phyloP scores from a whole-genome alignment of 2,329 filamentous ascomycete species.

The Fusarium sp. region DNA sequence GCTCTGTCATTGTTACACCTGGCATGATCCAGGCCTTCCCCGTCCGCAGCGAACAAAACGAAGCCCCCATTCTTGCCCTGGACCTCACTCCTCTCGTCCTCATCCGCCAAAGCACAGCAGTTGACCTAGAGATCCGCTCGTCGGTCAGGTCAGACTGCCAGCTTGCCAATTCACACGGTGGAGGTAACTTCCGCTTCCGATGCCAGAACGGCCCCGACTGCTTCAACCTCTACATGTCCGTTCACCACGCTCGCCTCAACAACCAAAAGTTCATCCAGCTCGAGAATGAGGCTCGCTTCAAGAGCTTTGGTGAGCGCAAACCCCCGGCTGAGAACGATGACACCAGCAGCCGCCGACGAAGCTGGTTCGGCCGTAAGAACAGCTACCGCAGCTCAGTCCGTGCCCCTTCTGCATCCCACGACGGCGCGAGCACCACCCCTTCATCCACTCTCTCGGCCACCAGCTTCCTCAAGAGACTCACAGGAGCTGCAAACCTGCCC shows the following conservation, averaged over 20 bases:
- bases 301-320: conserved; percentile 74
- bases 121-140: conserved; percentile 94
- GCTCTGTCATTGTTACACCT: conserved; percentile 67
- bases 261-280: conserved; percentile 87
- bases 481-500: conserved; percentile 73
- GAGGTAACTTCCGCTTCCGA: conserved; percentile 89
- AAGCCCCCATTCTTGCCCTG: conserved; percentile 72
- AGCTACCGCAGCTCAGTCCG: conserved; percentile 73
- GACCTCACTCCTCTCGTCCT: conserved; percentile 93
- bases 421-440: conserved; percentile 76
- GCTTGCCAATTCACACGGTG: conserved; percentile 71
- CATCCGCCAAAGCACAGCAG: conserved; percentile 87
- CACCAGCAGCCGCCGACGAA: conserved; percentile 60
- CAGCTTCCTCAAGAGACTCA: conserved; percentile 84
- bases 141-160: conserved; percentile 80
- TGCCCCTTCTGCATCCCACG: conserved; percentile 76
- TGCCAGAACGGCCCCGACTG: conserved; percentile 82
- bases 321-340: conserved; percentile 61
- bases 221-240: conserved; percentile 83
- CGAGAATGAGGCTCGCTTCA: conserved; percentile 76
- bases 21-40: conserved; percentile 70
- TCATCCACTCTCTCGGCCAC: conserved; percentile 75
- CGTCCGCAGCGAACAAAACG: conserved; percentile 50
- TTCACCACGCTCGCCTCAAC: conserved; percentile 90
- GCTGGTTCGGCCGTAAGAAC: conserved; percentile 73